Evolutionary conservation across 2,329 filamentous ascomycete species (phyloP).

Genomic region (Arachnomyces sp.): DNA sequence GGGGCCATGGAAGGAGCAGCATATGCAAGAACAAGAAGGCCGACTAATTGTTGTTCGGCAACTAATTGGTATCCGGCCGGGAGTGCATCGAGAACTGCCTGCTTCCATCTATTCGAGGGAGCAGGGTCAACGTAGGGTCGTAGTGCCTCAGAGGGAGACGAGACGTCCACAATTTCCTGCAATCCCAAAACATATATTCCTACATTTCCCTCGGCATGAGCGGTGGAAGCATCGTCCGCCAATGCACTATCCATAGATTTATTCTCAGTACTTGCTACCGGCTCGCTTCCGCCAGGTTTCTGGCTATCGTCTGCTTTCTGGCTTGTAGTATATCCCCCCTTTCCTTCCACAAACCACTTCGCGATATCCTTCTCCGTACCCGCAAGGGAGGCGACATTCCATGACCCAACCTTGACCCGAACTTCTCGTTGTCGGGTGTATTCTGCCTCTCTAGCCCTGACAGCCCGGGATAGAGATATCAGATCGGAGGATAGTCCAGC

Average conservation of each 20-base stretch:
- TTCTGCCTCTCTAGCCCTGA: conserved; percentile 68
- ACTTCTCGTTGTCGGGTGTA: conserved; percentile 69
- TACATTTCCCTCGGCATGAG: conserved; percentile 53
- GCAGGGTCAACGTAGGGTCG: conserved; percentile 66
- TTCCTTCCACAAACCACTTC: conserved; percentile 78
- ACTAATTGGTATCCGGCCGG: conserved; percentile 71
- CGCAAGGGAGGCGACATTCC: conserved; percentile 84
- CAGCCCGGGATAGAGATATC: conserved; percentile 46
- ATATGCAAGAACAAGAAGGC: conserved; percentile 76
- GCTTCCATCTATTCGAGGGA: conserved; percentile 71
- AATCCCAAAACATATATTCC: conserved; percentile 84
- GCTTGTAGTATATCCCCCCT: not conserved
- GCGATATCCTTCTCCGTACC: conserved; percentile 82
- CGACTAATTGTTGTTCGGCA: conserved; percentile 76
- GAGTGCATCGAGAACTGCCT: conserved; percentile 63
- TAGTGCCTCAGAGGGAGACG: conserved; percentile 66
- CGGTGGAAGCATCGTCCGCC: not conserved
- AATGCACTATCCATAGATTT: too few relatives aligned
- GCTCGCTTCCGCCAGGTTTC: not conserved
- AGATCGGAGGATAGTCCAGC: conserved; percentile 20
- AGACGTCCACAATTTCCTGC: conserved; percentile 87
- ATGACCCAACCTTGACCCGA: conserved; percentile 82
- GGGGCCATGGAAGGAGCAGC: conserved; percentile 68
- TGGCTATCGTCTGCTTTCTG: not conserved
- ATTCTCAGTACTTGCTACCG: too few relatives aligned